phyloP scores from a whole-genome alignment of 192 early-diverging fungal species.

The Piromyces finnis region DNA sequence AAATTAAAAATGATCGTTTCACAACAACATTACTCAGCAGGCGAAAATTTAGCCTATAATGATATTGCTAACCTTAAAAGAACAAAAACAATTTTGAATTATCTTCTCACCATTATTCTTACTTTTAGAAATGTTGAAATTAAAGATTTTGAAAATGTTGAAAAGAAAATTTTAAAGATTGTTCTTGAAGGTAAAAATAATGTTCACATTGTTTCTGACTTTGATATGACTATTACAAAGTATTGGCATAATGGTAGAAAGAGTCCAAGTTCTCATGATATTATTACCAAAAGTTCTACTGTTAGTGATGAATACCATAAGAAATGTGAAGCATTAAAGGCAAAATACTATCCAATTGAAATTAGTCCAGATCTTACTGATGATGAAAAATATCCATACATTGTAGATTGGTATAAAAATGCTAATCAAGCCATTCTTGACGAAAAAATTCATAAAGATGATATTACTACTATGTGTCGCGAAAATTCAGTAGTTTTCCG shows the following conservation, averaged over 20 bases:
- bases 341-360: conserved; percentile 60
- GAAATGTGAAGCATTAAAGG: conserved; percentile 16
- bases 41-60: background rate
- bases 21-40: background rate
- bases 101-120: background rate
- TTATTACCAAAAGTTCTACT: background rate
- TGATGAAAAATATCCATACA: conserved; percentile 40
- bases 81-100: background rate
- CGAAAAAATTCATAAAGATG: conserved; percentile 21
- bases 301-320: conserved; percentile 1
- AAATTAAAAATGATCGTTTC: background rate
- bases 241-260: conserved; percentile 18
- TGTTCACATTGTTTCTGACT: conserved; percentile 45
- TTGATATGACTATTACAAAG: conserved; percentile 56
- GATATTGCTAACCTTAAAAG: background rate
- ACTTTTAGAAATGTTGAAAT: conserved; percentile 2
- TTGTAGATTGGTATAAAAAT: conserved; percentile 52
- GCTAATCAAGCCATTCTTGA: conserved; percentile 35
- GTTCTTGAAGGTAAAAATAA: conserved; percentile 18
- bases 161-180: conserved; percentile 23
- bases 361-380: conserved; percentile 18
- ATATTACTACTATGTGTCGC: conserved; percentile 24
- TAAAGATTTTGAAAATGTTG: conserved; percentile 10
- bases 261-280: conserved; percentile 13
- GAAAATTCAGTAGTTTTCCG: conserved; percentile 28